Evolutionary conservation across 2,329 filamentous ascomycete species (phyloP).

Genomic region (Thielaviopsis cerberus): DNA sequence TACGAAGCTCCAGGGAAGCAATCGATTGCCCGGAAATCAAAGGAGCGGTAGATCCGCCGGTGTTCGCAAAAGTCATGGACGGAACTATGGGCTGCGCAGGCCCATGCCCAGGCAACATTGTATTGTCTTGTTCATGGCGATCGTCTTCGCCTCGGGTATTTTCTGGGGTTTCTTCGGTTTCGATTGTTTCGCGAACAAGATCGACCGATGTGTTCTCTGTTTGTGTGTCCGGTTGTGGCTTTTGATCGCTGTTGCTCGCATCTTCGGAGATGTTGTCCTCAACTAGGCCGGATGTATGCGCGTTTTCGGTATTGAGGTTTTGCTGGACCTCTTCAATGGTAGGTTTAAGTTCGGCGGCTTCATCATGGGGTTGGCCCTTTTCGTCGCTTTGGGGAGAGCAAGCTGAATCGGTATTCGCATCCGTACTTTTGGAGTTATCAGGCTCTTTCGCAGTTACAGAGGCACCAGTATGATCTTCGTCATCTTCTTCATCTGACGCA

Average conservation of each 20-base stretch:
- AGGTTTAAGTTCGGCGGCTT: not conserved
- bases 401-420: not conserved
- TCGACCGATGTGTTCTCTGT: not conserved
- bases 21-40: constrained; percentile 26
- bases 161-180: not conserved
- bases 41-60: not conserved
- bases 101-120: not conserved
- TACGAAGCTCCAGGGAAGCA: constrained; percentile 70
- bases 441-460: constrained; percentile 18
- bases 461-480: constrained; percentile 17
- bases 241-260: not conserved
- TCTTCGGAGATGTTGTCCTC: not conserved
- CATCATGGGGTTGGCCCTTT: not conserved
- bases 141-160: not conserved
- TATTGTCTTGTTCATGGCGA: not conserved
- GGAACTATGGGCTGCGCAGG: not conserved
- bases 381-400: constrained; percentile 15
- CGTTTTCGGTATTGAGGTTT: not conserved
- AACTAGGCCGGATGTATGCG: not conserved
- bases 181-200: not conserved
- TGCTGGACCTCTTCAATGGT: not conserved
- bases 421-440: constrained; percentile 16
- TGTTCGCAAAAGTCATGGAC: not conserved
- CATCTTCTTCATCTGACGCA: constrained; percentile 40
- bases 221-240: not conserved